Percentiles rank a stretch among this genome's conserved stretches.
Conservation (phyloP, 257 asterid species). For the Oldenlandia corymbosa region DNA sequence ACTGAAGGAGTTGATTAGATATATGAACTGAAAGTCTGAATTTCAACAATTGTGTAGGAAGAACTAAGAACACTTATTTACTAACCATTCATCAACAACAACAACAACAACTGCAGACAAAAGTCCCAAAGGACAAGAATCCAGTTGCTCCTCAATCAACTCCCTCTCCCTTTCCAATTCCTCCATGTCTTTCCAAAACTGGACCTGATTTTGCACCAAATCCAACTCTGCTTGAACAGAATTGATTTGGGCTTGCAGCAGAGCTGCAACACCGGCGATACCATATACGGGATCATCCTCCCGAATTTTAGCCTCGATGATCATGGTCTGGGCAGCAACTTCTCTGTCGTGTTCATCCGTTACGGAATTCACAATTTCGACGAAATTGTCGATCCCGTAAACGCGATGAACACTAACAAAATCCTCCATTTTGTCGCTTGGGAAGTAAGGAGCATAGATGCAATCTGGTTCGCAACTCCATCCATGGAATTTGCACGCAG, state of each 20-base stretch:
- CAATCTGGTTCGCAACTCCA: too few species aligned
- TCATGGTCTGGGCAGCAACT: background rate
- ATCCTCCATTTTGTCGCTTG: background rate
- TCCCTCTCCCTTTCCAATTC: background rate
- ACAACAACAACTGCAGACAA: too few species aligned
- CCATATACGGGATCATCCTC: constrained; percentile 16
- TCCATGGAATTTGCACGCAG: too few species aligned
- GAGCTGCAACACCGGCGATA: background rate
- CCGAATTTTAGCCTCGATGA: constrained; percentile 13
- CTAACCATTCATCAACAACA: too few species aligned
- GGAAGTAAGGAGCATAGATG: constrained; percentile 9
- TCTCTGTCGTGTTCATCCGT: background rate
- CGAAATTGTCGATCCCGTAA: constrained; percentile 11
- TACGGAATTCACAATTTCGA: background rate
- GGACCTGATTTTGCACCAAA: background rate
- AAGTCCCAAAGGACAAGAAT: background rate
- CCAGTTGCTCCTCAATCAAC: background rate
- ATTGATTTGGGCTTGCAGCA: background rate
- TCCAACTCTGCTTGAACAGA: background rate
- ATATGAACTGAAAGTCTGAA: too few species aligned
- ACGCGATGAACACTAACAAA: constrained; percentile 4
- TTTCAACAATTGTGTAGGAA: too few species aligned
- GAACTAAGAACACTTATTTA: too few species aligned
- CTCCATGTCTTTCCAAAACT: background rate
- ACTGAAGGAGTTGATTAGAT: too few species aligned